Conservation (phyloP, 495 filamentous ascomycete species). For the Poronia punctata region DNA sequence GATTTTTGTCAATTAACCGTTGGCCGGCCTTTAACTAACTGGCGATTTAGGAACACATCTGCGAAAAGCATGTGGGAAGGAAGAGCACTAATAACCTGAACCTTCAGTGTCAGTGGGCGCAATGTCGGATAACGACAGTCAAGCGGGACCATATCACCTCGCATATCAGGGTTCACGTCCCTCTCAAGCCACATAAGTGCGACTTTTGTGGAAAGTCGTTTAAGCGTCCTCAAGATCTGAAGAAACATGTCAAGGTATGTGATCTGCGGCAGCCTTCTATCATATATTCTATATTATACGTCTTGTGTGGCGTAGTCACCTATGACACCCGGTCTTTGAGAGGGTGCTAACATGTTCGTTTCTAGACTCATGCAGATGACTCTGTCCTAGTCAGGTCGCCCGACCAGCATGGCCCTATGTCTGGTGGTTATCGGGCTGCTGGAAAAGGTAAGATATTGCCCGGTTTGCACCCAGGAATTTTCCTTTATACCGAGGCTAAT, state of each 20-base stretch:
- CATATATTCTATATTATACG: no score
- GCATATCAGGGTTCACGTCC: conserved; percentile 96
- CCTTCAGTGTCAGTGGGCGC: conserved; percentile 94
- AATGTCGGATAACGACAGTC: conserved; percentile 91
- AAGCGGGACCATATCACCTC: conserved; percentile 99
- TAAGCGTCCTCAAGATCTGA: conserved; percentile 97
- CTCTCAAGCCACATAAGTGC: conserved; percentile 96
- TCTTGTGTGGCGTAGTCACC: no score
- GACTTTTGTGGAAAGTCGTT: conserved; percentile 98
- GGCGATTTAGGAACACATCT: conserved; percentile 81
- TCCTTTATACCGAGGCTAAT: conserved; percentile 35
- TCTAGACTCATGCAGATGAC: conserved; percentile 90
- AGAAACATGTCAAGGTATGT: conserved; percentile 90
- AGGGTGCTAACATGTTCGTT: no score
- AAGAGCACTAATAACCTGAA: conserved; percentile 99
- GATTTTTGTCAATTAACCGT: neutral
- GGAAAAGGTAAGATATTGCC: conserved; percentile 47
- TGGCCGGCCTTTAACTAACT: conserved; percentile 18
- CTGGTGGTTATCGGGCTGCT: conserved; percentile 45
- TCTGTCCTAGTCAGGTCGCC: conserved; percentile 75
- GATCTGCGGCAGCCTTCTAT: no score
- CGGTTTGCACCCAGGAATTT: conserved; percentile 15
- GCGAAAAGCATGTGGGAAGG: conserved; percentile 95
- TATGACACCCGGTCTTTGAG: no score
- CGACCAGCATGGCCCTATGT: conserved; percentile 59